These are phyloP conservation scores for Epichloe coenophiala DNA, from an alignment of 2,329 filamentous ascomycete species.

Conservation along the genomic window DNA sequence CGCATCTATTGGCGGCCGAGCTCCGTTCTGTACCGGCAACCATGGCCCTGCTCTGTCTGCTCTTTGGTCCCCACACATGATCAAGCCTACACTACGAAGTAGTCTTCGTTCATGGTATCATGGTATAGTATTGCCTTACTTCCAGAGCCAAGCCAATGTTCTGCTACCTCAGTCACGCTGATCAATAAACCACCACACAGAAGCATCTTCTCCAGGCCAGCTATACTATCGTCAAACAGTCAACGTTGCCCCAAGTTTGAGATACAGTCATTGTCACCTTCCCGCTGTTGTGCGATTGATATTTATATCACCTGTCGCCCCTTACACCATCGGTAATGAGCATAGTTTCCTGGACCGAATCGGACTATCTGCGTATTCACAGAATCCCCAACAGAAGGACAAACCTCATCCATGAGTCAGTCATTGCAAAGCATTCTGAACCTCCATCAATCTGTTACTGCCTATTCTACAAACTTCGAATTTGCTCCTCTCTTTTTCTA, in stretches of 20 bases:
- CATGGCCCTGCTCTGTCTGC: neutral
- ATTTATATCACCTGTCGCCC: neutral
- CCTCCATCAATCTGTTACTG: neutral
- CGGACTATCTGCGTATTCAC: neutral
- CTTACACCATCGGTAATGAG: neutral
- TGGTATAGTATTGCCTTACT: neutral
- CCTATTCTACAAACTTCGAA: neutral
- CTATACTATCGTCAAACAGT: neutral
- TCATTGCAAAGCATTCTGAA: neutral
- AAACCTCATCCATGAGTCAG: neutral
- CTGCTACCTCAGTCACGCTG: neutral
- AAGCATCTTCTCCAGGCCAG: neutral
- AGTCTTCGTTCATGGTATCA: neutral
- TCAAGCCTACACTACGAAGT: neutral
- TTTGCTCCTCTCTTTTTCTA: neutral
- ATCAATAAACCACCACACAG: conserved; percentile 1
- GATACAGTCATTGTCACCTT: neutral
- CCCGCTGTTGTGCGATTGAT: neutral
- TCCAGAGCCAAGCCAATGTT: neutral
- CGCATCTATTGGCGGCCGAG: neutral
- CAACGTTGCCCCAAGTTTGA: neutral
- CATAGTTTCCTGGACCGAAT: neutral
- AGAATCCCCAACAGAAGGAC: neutral
- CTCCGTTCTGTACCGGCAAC: neutral
- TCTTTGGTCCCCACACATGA: neutral